Conservation (phyloP, 1,139 yeast species). For the Diutina ranongensis region DNA sequence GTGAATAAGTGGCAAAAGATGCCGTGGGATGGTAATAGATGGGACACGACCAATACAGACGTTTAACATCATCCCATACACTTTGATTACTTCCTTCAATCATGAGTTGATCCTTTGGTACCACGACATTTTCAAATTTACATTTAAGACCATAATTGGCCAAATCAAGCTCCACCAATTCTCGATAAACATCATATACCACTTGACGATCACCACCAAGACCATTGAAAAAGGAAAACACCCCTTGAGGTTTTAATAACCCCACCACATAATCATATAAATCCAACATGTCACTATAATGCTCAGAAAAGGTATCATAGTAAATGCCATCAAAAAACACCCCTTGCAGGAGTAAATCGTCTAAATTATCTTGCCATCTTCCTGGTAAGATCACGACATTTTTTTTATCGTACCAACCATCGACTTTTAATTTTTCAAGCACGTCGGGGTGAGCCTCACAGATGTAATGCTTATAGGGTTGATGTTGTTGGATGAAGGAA, state of each 20-base stretch:
- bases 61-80: slow-evolving; percentile 61
- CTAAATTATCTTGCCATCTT: slow-evolving; percentile 80
- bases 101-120: slow-evolving; percentile 25
- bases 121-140: slow-evolving; percentile 33
- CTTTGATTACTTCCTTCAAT: slow-evolving; percentile 19
- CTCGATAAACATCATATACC: slow-evolving; percentile 79
- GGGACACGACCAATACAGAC: slow-evolving; percentile 69
- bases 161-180: slow-evolving; percentile 72
- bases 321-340: slow-evolving; percentile 82
- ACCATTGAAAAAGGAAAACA: slow-evolving; percentile 87
- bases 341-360: slow-evolving; percentile 52
- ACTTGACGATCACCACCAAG: slow-evolving; percentile 91
- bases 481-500: slow-evolving; percentile 47
- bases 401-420: slow-evolving; percentile 77
- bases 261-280: slow-evolving; percentile 77
- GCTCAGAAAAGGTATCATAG: slow-evolving; percentile 90
- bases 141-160: slow-evolving; percentile 66
- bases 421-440: slow-evolving; percentile 46
- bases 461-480: slow-evolving; percentile 69
- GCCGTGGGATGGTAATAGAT: slow-evolving; percentile 55
- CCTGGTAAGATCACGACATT: slow-evolving; percentile 73
- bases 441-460: slow-evolving; percentile 96
- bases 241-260: slow-evolving; percentile 65
- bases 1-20: slow-evolving; percentile 23
- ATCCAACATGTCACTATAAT: slow-evolving; percentile 73